Evolutionary conservation across 768 basidiomycete species (phyloP).

Genomic region (Hirschioporus abietinus): DNA sequence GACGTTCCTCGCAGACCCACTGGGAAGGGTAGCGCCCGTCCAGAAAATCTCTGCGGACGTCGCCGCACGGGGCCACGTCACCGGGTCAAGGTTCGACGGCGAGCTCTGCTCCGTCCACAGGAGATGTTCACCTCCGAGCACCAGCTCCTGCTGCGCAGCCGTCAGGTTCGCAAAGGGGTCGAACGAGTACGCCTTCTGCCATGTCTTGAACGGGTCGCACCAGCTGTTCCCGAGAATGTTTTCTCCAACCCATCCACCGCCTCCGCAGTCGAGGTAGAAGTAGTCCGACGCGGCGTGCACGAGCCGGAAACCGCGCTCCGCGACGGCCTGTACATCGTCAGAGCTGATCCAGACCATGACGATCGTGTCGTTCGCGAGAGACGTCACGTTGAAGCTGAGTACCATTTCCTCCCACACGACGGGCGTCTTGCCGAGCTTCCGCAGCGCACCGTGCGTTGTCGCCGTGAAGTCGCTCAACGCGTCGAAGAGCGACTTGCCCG

Average conservation of each 20-base stretch:
- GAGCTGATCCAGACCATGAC: slow-evolving; percentile 74
- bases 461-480: slow-evolving; percentile 61
- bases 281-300: slow-evolving; percentile 69
- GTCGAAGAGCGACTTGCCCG: slow-evolving; percentile 50
- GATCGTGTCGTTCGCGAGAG: slow-evolving; percentile 43
- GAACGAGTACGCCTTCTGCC: slow-evolving; percentile 72
- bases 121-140: slow-evolving; percentile 54
- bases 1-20: slow-evolving; percentile 28
- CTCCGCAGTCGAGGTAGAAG: slow-evolving; percentile 80
- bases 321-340: slow-evolving; percentile 50
- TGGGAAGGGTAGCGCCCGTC: slow-evolving; percentile 34
- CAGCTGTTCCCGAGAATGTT: slow-evolving; percentile 46
- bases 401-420: slow-evolving; percentile 87
- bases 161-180: slow-evolving; percentile 59
- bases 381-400: slow-evolving; percentile 43
- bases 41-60: slow-evolving; percentile 50
- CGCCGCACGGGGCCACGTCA: slow-evolving; percentile 44
- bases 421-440: slow-evolving; percentile 57
- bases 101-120: slow-evolving; percentile 45
- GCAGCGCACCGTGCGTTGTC: slow-evolving; percentile 52
- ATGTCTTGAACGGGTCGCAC: slow-evolving; percentile 78
- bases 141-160: slow-evolving; percentile 40
- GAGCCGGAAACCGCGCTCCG: slow-evolving; percentile 52
- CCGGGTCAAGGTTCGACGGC: slow-evolving; percentile 36
- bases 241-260: slow-evolving; percentile 63